Percentiles rank a stretch among this genome's conserved stretches.
Conservation (phyloP, 257 asterid species). For the Fraxinus pennsylvanica region DNA sequence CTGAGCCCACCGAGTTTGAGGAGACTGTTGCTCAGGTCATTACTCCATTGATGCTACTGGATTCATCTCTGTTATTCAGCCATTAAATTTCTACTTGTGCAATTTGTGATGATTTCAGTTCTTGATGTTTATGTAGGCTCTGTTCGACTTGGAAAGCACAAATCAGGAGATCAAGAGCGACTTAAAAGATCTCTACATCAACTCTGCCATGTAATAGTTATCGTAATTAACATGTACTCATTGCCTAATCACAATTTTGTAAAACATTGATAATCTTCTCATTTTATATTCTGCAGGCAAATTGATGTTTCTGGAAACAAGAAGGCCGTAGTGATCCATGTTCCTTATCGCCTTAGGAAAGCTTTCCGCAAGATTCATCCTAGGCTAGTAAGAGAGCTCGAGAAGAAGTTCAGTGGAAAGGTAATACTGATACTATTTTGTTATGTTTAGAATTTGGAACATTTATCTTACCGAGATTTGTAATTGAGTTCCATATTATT, state of each 20-base stretch:
- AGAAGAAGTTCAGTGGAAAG: constrained; percentile 97
- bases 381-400: constrained; percentile 87
- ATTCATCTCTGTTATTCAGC: no score
- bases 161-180: constrained; percentile 57
- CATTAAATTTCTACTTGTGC: neutral
- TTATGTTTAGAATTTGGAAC: neutral
- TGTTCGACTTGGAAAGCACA: constrained; percentile 58
- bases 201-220: constrained; percentile 53
- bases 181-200: constrained; percentile 59
- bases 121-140: constrained; percentile 33
- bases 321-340: constrained; percentile 91
- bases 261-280: neutral
- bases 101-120: neutral
- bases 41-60: neutral
- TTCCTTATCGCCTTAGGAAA: constrained; percentile 80
- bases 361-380: constrained; percentile 88
- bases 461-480: neutral
- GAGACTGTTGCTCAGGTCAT: constrained; percentile 60
- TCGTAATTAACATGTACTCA: neutral
- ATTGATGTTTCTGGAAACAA: constrained; percentile 73
- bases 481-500: neutral
- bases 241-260: neutral
- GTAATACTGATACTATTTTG: constrained; percentile 29
- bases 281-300: constrained; percentile 50
- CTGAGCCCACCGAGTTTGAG: constrained; percentile 62